phyloP scores from a whole-genome alignment of 2,329 filamentous ascomycete genomes.

The Metarhizium anisopliae region DNA sequence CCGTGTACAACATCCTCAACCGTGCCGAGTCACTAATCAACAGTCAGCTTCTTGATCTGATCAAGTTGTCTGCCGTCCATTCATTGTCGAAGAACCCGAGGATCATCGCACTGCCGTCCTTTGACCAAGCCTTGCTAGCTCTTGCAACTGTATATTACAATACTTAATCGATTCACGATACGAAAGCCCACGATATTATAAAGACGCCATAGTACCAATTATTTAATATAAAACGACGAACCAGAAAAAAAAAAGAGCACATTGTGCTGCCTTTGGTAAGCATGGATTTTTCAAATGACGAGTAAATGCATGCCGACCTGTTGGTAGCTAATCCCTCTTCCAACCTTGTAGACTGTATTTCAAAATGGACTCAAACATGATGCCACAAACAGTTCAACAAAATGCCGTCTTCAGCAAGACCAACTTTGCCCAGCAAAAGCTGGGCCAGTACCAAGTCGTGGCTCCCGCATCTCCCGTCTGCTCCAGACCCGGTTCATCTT shows the following conservation, averaged over 20 bases:
- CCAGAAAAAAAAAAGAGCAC: neutral
- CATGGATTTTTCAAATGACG: neutral
- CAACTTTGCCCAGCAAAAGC: constrained; percentile 7
- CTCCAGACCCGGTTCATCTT: constrained; percentile 56
- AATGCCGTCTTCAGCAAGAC: constrained; percentile 66
- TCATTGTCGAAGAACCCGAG: constrained; percentile 25
- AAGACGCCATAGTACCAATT: neutral
- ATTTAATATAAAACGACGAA: neutral
- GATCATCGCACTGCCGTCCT: constrained; percentile 9
- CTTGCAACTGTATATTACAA: constrained; percentile 9
- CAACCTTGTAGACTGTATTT: constrained; percentile 9
- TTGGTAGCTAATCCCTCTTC: neutral
- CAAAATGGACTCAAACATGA: constrained; percentile 58
- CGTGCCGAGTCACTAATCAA: constrained; percentile 18
- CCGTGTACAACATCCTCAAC: constrained; percentile 19
- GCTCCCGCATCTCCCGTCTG: constrained; percentile 52
- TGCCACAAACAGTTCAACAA: constrained; percentile 56
- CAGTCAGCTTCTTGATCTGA: constrained; percentile 4
- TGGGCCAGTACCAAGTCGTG: constrained; percentile 42
- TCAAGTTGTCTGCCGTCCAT: constrained; percentile 29
- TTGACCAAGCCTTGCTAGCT: constrained; percentile 3
- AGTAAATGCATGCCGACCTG: neutral
- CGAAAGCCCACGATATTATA: constrained; percentile 3
- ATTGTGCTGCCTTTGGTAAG: constrained; percentile 1
- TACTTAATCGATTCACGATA: constrained; percentile 10